Evolutionary conservation across 108 stramenopile species (phyloP), one percentile per base, ranked within the genome.

Genomic region (Nitzschia putrida): DNA sequence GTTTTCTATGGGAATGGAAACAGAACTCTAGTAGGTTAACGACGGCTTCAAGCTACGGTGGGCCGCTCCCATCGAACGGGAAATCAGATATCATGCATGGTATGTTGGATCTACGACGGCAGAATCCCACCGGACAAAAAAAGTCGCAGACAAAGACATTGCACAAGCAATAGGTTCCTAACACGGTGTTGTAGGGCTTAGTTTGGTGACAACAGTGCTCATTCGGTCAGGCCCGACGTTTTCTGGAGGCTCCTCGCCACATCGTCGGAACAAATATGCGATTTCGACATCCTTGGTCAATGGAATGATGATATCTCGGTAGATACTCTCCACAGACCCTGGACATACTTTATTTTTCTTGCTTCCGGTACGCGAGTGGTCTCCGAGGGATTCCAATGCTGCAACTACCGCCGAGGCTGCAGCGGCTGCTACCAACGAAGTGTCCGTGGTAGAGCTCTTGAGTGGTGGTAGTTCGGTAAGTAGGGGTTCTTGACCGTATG

Each of bases 201-300:
- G 64, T 53, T 68, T 14, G 11, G 20, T 41, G 4, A 60, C 71
- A 70, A 74, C 79, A 0, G 26, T 59, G 72, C 87, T 88, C 90
- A 88, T 91, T 52, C 90, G 80, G 80, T 92, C 83, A 21, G 89
- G 81, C 7, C 84, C 76, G 78, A 74, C 92, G 29, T 88, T 74
- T 44, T 68, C 66, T 38, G 95, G 95, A n/a, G 92, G 90, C 41
- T 85, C 53, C 25, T 51, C 57, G 37, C 74, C 58, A 79, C 92
- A 93, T 47, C 97, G 83, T 77, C 84, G 69, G 65, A 98, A 97
- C 41, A 99, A 81, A 74, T 99, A 99, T 43, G 92, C 89, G 23
- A 99, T 95, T 80, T 99, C 97, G 52, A 98, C 86, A 71, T 98
- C 97, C 80, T 99, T 99, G 44, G 97, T 99, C 73, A 98, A 74